Percentiles rank a stretch among this genome's conserved stretches.
Conservation (phyloP, 441 rosid genomes). For the Syzygium malaccense region DNA sequence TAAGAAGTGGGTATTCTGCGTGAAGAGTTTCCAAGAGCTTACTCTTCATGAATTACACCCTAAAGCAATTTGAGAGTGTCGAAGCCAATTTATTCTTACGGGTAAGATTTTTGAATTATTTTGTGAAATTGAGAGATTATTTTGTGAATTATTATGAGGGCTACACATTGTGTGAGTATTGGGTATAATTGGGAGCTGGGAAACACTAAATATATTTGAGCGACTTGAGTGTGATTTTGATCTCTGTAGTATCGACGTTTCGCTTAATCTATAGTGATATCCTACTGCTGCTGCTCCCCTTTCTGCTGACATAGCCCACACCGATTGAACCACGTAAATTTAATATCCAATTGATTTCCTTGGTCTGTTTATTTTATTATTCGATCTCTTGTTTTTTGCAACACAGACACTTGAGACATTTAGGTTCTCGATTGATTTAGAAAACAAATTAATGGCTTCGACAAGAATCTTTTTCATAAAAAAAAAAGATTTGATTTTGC, state of each 20-base stretch:
- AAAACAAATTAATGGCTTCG: background rate
- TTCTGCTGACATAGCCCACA: accelerated
- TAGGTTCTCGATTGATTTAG: background rate
- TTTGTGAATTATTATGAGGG: background rate
- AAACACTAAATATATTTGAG: background rate
- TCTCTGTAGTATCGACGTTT: background rate
- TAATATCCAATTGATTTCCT: background rate
- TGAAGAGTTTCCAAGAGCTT: background rate
- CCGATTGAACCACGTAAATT: background rate
- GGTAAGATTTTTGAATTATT: background rate
- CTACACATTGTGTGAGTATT: background rate
- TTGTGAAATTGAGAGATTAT: background rate
- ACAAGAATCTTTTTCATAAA: background rate
- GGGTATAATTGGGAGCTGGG: background rate
- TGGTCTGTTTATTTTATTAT: background rate
- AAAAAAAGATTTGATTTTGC: background rate
- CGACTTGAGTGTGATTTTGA: background rate
- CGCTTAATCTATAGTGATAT: background rate
- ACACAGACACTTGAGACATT: background rate
- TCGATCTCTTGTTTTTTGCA: background rate
- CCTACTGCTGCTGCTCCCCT: accelerated
- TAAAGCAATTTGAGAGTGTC: background rate
- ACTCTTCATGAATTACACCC: background rate
- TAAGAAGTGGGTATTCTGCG: too few species aligned
- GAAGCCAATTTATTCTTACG: background rate